A percentile compares a stretch with the other conserved stretches of the same genome.
These are phyloP conservation scores for Cystobasidiaceae sp. DNA, from an alignment of 1,284 basidiomycete species.

Conservation along the genomic window DNA sequence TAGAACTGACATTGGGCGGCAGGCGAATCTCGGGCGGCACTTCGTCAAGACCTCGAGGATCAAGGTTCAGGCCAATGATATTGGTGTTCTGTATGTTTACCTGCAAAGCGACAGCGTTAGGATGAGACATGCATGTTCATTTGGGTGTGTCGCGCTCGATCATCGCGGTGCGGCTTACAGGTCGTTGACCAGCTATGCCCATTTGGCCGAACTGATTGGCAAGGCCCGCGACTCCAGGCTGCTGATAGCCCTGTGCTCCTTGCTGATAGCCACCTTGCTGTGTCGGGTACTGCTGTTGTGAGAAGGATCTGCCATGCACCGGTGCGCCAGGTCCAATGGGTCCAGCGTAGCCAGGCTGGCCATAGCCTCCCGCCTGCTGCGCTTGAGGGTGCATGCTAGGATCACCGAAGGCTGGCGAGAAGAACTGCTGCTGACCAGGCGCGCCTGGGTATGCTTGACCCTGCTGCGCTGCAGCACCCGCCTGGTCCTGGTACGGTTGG, in stretches of 20 bases:
- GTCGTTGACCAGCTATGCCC: constrained; percentile 54
- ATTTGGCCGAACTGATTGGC: constrained; percentile 81
- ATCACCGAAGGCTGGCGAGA: constrained; percentile 55
- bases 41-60: constrained; percentile 69
- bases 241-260: constrained; percentile 18
- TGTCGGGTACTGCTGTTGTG: constrained; percentile 12
- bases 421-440: constrained; percentile 56
- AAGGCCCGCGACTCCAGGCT: constrained; percentile 57
- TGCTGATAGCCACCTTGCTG: constrained; percentile 13
- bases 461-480: constrained; percentile 51
- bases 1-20: constrained; percentile 58
- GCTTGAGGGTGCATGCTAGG: constrained; percentile 47
- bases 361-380: constrained; percentile 43
- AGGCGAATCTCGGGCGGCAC: constrained; percentile 85
- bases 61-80: constrained; percentile 80
- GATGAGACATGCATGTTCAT: too few relatives aligned
- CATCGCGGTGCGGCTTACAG: constrained; percentile 11
- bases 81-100: constrained; percentile 51
- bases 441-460: constrained; percentile 47
- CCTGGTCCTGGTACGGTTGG: constrained; percentile 47
- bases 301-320: constrained; percentile 28
- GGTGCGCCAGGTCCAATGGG: constrained; percentile 30
- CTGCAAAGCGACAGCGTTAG: background rate
- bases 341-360: constrained; percentile 26
- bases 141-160: too few relatives aligned